These are phyloP conservation scores for Xylaria bambusicola DNA, from an alignment of 495 filamentous ascomycete species.

Conservation along the genomic window DNA sequence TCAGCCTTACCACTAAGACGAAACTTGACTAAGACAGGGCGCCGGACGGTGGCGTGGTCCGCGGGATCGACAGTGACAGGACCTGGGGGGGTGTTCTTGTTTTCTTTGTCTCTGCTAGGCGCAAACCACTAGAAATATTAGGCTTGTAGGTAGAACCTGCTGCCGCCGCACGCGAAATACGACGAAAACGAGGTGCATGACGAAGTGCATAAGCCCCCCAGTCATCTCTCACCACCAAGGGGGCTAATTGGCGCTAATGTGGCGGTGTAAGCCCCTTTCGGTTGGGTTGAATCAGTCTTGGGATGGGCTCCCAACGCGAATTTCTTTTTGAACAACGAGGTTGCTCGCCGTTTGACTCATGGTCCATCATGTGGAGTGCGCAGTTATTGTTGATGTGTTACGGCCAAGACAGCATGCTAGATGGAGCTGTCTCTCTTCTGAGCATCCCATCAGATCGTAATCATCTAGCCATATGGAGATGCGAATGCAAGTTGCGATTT, in stretches of 20 bases:
- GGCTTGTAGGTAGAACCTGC: too few species aligned
- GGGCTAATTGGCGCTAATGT: conserved; percentile 7
- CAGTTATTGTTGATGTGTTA: neutral
- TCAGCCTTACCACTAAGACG: conserved; percentile 15
- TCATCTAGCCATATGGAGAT: neutral
- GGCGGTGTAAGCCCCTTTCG: conserved; percentile 3
- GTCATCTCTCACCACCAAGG: neutral
- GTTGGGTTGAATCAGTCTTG: too few species aligned
- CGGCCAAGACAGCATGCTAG: neutral
- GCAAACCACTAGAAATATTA: too few species aligned
- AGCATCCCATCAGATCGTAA: neutral
- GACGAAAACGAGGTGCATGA: conserved; percentile 18
- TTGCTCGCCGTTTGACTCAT: conserved; percentile 1
- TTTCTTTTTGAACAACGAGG: too few species aligned
- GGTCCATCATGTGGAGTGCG: neutral
- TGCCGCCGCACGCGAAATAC: conserved; percentile 8
- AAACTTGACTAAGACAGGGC: neutral
- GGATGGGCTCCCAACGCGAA: too few species aligned
- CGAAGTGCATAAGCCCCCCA: neutral
- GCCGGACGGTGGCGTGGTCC: neutral
- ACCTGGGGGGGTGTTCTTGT: neutral
- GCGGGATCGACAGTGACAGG: neutral
- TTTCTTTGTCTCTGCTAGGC: too few species aligned
- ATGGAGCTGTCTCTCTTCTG: too few species aligned
- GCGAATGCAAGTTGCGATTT: neutral